Conservation (phyloP, 768 basidiomycete genomes). For the Pleurotus giganteus region DNA sequence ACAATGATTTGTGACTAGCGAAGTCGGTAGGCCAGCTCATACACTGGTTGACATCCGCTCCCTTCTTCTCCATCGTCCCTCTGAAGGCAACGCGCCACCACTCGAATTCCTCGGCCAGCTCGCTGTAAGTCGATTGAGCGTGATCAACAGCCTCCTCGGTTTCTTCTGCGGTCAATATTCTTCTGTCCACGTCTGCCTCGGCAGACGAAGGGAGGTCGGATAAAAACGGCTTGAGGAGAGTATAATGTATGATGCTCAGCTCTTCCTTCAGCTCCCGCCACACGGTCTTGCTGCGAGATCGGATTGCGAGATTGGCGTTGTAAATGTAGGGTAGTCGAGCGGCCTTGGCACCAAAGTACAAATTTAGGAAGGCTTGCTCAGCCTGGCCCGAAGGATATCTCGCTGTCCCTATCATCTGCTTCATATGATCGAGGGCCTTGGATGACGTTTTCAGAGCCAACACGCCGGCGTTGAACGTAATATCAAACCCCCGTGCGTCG, state of each 20-base stretch:
- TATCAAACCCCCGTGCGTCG: conserved; percentile 27
- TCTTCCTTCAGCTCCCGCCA: conserved; percentile 32
- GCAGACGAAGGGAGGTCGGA: conserved; percentile 46
- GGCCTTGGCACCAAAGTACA: conserved; percentile 33
- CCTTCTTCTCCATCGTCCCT: conserved; percentile 18
- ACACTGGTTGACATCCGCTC: conserved; percentile 4
- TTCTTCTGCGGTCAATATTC: conserved; percentile 19
- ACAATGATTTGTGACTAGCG: too few relatives aligned
- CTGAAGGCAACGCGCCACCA: conserved; percentile 26
- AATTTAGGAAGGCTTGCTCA: conserved; percentile 40
- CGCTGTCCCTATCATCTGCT: conserved; percentile 23
- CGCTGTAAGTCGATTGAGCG: conserved; percentile 13
- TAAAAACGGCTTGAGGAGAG: conserved; percentile 67
- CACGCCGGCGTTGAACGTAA: conserved; percentile 40
- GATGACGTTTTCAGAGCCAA: conserved; percentile 31
- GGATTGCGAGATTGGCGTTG: conserved; percentile 40
- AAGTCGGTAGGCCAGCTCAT: neutral
- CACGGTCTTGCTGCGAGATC: conserved; percentile 25
- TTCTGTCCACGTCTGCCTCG: too few relatives aligned
- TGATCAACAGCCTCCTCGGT: conserved; percentile 18
- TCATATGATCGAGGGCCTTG: conserved; percentile 27
- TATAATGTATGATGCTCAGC: conserved; percentile 37
- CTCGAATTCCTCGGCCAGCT: conserved; percentile 24
- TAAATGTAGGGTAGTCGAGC: conserved; percentile 37
- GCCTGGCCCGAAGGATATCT: conserved; percentile 30